phyloP scores from a whole-genome alignment of 306 rosid genomes.

The Argentina anserina region DNA sequence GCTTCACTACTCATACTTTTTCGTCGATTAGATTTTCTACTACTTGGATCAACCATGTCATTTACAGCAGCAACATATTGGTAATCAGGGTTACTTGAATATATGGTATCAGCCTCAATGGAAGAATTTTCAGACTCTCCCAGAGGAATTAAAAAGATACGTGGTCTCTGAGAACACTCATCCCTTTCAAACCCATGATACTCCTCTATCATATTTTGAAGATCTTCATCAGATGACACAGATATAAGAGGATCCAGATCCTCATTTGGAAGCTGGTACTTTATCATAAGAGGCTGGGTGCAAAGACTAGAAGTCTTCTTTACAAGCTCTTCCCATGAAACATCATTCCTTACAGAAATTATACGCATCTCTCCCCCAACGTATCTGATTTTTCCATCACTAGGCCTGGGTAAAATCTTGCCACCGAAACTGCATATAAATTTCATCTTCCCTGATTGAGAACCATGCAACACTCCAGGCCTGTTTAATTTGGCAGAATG shows the following conservation, averaged over 20 bases:
- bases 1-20: conserved; percentile 40
- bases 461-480: conserved; percentile 38
- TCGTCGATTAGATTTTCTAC: conserved; percentile 35
- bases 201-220: conserved; percentile 83
- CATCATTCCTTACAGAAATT: conserved; percentile 45
- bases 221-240: conserved; percentile 75
- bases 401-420: conserved; percentile 65
- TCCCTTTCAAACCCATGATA: conserved; percentile 60
- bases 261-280: conserved; percentile 83
- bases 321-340: conserved; percentile 56
- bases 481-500: conserved; percentile 37
- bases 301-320: conserved; percentile 58
- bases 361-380: conserved; percentile 77
- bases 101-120: conserved; percentile 36
- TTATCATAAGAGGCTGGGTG: conserved; percentile 60
- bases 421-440: conserved; percentile 78
- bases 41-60: conserved; percentile 49
- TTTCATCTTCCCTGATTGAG: conserved; percentile 49
- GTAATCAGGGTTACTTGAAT: conserved; percentile 54
- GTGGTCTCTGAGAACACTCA: conserved; percentile 60
- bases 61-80: conserved; percentile 75
- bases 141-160: conserved; percentile 57
- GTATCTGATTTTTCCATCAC: conserved; percentile 70
- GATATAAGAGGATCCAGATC: conserved; percentile 84
- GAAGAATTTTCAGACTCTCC: conserved; percentile 61